Evolutionary conservation across 1,284 basidiomycete species (phyloP), one percentile per base, ranked within the genome.

Genomic region (Fomitiporia mediterranea): DNA sequence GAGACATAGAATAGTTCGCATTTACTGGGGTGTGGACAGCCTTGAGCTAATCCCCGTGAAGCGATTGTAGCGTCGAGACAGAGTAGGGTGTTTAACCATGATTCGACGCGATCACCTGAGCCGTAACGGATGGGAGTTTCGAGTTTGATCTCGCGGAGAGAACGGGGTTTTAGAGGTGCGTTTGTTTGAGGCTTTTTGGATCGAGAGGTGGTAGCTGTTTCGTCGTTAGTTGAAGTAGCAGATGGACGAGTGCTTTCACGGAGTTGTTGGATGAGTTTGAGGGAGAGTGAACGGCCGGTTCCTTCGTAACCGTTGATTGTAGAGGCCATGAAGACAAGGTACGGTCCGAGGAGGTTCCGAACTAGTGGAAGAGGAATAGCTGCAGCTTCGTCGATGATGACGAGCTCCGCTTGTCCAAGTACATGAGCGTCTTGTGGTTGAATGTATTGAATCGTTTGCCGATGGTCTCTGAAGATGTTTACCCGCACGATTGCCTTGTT

Each of bases 231-330:
- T 62, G 1, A 79, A 71, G 51, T 83, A 47, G 84, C 73, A 2
- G 83, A 84, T 1, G 84, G 81, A 3, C 89, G 81, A 0, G 90
- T 91, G 67, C 84, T 86, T 68, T 97, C 94, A 32, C 97, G 89
- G 2, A 99, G 83, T 71, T 98, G 95, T 72, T 98, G 91, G 61
- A 99, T 91, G 57, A 99, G 89, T 70, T 99, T 99, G 64, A 99
- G 88, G 46, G 93, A 96, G 46, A 99, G 83, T 2, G 94, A 98
- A 34, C 97, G 90, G 17, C 97, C 97, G 0, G 97, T 99, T 19
- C 97, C 97, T 76, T 99, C 97, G 73, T 99, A 99, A 43, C 97
- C 97, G 68, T 98, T 98, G 75, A 99, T 96, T 2, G 97, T 99
- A 17, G 94, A 97, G 1, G 94, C 92, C 80, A 99, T 88, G 78